Conservation (phyloP, 2,329 filamentous ascomycete genomes). For the Phialocephala subalpina region DNA sequence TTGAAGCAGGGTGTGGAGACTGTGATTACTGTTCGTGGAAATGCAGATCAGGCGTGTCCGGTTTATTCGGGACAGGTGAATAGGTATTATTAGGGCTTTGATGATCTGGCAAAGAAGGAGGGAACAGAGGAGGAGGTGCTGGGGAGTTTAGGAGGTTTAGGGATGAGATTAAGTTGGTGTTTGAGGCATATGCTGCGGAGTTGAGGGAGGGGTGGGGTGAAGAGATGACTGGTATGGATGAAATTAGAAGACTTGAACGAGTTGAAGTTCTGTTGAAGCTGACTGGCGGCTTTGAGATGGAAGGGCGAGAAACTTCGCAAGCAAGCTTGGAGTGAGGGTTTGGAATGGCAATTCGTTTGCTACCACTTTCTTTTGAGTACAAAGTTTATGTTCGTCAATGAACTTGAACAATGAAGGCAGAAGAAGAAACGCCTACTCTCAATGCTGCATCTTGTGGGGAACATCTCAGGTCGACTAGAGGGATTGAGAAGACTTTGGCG, state of each 20-base stretch:
- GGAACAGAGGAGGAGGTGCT: constrained; percentile 23
- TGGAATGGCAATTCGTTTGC: too few relatives aligned
- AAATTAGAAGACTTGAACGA: not conserved
- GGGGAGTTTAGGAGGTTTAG: constrained; percentile 20
- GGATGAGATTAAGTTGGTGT: constrained; percentile 20
- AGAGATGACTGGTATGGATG: not conserved
- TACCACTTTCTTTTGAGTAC: too few relatives aligned
- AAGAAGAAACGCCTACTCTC: too few relatives aligned
- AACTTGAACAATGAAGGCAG: too few relatives aligned
- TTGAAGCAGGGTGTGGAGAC: constrained; percentile 16
- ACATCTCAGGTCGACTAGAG: too few relatives aligned
- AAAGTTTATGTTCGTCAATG: too few relatives aligned
- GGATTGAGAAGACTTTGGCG: too few relatives aligned
- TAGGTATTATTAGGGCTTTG: constrained; percentile 22
- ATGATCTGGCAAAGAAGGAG: constrained; percentile 20
- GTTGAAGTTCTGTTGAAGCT: too few relatives aligned
- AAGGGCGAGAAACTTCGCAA: too few relatives aligned
- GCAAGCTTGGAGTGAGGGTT: too few relatives aligned
- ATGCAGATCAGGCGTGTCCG: constrained; percentile 21
- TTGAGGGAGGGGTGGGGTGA: constrained; percentile 6
- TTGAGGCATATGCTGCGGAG: constrained; percentile 23
- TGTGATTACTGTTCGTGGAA: constrained; percentile 24
- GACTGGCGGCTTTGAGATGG: too few relatives aligned
- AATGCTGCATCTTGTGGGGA: too few relatives aligned
- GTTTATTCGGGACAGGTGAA: constrained; percentile 22